Percentiles rank a stretch among this genome's conserved stretches.
phyloP scores from a whole-genome alignment of 179 eudicot genomes.

The Nepenthes alata region DNA sequence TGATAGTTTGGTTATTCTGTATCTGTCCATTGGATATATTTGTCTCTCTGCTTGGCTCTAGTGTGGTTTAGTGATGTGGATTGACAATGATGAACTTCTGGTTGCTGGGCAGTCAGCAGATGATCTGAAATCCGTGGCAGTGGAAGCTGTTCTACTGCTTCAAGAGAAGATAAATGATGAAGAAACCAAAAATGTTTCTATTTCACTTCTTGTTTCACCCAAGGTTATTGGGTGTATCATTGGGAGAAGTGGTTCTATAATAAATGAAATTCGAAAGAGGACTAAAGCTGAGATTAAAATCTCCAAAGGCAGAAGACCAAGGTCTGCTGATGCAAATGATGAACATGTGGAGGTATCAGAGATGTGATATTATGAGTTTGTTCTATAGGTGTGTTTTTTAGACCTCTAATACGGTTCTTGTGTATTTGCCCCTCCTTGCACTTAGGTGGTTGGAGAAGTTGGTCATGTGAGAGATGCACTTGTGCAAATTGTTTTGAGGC shows the following conservation, averaged over 20 bases:
- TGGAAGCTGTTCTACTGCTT: conserved; percentile 85
- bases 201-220: conserved; percentile 62
- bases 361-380: too few relatives aligned
- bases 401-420: background rate
- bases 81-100: background rate
- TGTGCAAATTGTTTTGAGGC: conserved; percentile 76
- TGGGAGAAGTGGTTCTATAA: conserved; percentile 81
- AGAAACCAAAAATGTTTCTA: conserved; percentile 49
- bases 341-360: conserved; percentile 64
- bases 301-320: conserved; percentile 63
- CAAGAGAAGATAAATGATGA: conserved; percentile 89
- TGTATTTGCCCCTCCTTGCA: background rate
- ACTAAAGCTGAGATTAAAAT: conserved; percentile 70
- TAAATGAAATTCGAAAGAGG: conserved; percentile 78
- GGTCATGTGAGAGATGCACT: conserved; percentile 86
- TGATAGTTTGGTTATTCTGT: too few relatives aligned
- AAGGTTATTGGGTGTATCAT: conserved; percentile 81
- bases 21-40: too few relatives aligned
- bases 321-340: conserved; percentile 43
- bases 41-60: background rate
- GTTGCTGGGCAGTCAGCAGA: conserved; percentile 46
- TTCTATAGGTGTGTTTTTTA: too few relatives aligned
- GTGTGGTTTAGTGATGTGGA: background rate
- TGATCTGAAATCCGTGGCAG: conserved; percentile 73
- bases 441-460: conserved; percentile 73